These are phyloP conservation scores for Emergomyces pasteurianus DNA, from an alignment of 2,329 filamentous ascomycete species.

Conservation along the genomic window DNA sequence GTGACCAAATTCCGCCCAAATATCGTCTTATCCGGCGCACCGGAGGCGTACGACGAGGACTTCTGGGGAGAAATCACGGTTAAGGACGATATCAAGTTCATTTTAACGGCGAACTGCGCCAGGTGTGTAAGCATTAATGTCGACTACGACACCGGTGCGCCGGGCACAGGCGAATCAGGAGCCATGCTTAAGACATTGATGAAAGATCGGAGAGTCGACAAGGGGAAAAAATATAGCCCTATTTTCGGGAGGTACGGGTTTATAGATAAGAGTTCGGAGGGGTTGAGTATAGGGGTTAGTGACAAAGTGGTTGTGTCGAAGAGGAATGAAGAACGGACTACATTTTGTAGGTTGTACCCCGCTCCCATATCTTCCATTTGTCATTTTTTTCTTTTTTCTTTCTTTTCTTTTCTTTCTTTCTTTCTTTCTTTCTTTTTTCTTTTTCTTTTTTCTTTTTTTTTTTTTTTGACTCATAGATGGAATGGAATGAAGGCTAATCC, in stretches of 20 bases:
- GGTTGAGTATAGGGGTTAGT: constrained; percentile 40
- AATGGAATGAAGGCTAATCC: neutral
- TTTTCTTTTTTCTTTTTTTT: neutral
- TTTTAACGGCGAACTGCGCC: constrained; percentile 57
- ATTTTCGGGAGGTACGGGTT: constrained; percentile 66
- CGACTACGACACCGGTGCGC: constrained; percentile 54
- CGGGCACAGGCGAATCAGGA: constrained; percentile 45
- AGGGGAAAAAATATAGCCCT: constrained; percentile 54
- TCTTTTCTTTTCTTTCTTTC: neutral
- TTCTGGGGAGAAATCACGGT: constrained; percentile 55
- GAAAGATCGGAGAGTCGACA: constrained; percentile 57
- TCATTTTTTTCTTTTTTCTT: too few species aligned
- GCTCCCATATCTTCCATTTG: too few species aligned
- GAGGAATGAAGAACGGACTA: constrained; percentile 40
- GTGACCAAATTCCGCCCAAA: constrained; percentile 63
- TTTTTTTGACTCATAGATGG: neutral
- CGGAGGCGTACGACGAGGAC: constrained; percentile 54
- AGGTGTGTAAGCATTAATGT: constrained; percentile 60
- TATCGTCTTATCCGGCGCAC: constrained; percentile 52
- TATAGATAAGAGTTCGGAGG: constrained; percentile 29
- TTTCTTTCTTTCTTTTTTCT: neutral
- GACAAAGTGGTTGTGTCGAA: constrained; percentile 44
- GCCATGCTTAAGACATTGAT: constrained; percentile 57
- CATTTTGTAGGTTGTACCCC: constrained; percentile 38
- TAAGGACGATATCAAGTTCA: constrained; percentile 27